Conservation (phyloP, 768 basidiomycete species). For the Lactarius quietus region DNA sequence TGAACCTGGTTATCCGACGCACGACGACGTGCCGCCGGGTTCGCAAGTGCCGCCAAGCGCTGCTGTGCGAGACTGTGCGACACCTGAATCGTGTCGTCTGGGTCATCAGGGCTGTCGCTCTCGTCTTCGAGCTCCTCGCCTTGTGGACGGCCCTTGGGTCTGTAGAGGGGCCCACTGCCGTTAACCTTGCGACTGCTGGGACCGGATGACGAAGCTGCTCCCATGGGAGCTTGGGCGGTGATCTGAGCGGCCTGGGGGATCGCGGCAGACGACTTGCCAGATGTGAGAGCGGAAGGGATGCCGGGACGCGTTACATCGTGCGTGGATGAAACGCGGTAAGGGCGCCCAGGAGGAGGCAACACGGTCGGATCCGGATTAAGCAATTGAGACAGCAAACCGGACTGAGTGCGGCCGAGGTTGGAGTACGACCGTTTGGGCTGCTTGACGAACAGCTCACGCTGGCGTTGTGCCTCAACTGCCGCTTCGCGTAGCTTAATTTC, state of each 20-base stretch:
- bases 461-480: conserved; percentile 57
- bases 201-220: background rate
- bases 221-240: conserved; percentile 35
- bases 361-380: conserved; percentile 67
- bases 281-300: conserved; percentile 33
- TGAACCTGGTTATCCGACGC: conserved; percentile 33
- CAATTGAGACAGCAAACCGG: conserved; percentile 62
- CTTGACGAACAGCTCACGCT: conserved; percentile 71
- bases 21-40: conserved; percentile 37
- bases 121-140: conserved; percentile 68
- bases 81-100: conserved; percentile 51
- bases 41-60: conserved; percentile 55
- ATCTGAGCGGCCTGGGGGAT: conserved; percentile 53
- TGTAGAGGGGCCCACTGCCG: conserved; percentile 40
- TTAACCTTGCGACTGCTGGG: background rate
- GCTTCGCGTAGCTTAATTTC: conserved; percentile 44
- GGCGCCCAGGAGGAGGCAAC: conserved; percentile 56
- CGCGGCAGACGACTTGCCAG: conserved; percentile 57
- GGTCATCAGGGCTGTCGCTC: conserved; percentile 46
- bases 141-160: conserved; percentile 62
- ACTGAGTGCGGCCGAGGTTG: conserved; percentile 49
- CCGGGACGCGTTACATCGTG: conserved; percentile 45
- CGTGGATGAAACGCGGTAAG: conserved; percentile 51
- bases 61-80: conserved; percentile 69
- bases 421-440: conserved; percentile 63